These are phyloP conservation scores for Dianthus caryophyllus DNA, from an alignment of 148 eudicot species.

Conservation along the genomic window DNA sequence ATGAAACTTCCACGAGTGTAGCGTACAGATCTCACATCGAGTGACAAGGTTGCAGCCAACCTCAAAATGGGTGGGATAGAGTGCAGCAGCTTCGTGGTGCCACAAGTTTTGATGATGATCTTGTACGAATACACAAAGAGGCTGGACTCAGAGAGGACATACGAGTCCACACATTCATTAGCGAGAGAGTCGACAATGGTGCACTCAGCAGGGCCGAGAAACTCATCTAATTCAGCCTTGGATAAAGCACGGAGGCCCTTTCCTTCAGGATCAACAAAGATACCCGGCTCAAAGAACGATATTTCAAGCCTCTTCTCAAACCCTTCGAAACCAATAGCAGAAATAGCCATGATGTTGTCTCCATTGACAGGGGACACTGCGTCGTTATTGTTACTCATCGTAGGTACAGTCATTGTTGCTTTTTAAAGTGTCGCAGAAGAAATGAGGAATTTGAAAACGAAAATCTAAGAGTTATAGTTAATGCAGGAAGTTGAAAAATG, in stretches of 20 bases:
- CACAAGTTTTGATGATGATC: constrained; percentile 86
- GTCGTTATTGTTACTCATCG: constrained; percentile 30
- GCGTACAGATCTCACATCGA: constrained; percentile 49
- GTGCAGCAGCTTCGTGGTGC: constrained; percentile 73
- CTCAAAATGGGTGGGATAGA: constrained; percentile 69
- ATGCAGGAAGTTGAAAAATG: constrained; percentile 20
- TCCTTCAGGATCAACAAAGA: constrained; percentile 73
- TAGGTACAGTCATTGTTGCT: constrained; percentile 43
- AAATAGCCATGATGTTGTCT: constrained; percentile 35
- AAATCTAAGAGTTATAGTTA: constrained; percentile 11
- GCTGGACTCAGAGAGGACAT: constrained; percentile 88
- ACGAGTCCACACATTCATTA: constrained; percentile 63
- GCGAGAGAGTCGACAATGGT: constrained; percentile 72
- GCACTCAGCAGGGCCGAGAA: constrained; percentile 81
- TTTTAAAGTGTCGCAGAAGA: constrained; percentile 23
- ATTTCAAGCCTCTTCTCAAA: constrained; percentile 91
- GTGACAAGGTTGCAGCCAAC: constrained; percentile 48
- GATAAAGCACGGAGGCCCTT: constrained; percentile 64
- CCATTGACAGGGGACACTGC: not conserved
- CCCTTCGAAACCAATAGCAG: constrained; percentile 96
- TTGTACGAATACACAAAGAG: constrained; percentile 76
- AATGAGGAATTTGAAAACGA: constrained; percentile 17
- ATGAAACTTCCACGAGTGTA: constrained; percentile 86
- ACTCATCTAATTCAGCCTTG: constrained; percentile 62
- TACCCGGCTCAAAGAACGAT: constrained; percentile 64